Base-by-base conservation (phyloP, 2,329 filamentous ascomycete genomes). In the Plectosphaerella plurivora region DNA sequence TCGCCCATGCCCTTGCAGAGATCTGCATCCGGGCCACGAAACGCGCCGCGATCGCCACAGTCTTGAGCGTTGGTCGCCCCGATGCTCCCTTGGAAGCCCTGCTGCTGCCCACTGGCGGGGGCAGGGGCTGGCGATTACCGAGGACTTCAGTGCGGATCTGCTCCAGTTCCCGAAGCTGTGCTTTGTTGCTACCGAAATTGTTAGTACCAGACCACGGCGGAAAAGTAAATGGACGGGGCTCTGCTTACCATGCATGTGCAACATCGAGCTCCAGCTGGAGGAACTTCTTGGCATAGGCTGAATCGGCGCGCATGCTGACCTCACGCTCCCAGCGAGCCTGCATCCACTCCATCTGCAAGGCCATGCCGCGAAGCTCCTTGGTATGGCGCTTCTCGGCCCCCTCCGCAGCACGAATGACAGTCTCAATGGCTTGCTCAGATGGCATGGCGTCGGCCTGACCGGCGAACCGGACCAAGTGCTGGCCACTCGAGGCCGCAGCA, bases 311-410 rank as follows among this genome's bases (percentile, higher is more conserved):
- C 71, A 97, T 86, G 49, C 81, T 83, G 60, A 89, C 84, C 70
- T 97, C 93, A 33, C 94, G 82, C 65, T 83, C 80, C 73, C 88
- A 89, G 50, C 87, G 84, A 2, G 90, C 89, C 62, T 91, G 84
- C 67, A 97, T 83, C 84, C 89, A 97, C 63, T 91, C 83, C 66
- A 97, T 93, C 71, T 97, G 92, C 72, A 94, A 88, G 50, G 84
- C 82, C 65, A 97, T 78, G 16, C 93, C 93, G 59, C 86, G 83
- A 50, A 97, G 74, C 71, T 95, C 89, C 68, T 85, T 86, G 61
- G 78, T 75, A 67, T 94, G 89, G 45, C 81, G 76, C 59, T 82
- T 83, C 62, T 91, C 84, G 45, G 87, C 84, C 48, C 79, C 75
- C 60, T 82, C 76, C 35, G 79, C 77, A 1, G 78, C 79, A 3